These are phyloP conservation scores for Chlamydomonas schloesseri DNA, from an alignment of 139 green algal species.

Conservation along the genomic window DNA sequence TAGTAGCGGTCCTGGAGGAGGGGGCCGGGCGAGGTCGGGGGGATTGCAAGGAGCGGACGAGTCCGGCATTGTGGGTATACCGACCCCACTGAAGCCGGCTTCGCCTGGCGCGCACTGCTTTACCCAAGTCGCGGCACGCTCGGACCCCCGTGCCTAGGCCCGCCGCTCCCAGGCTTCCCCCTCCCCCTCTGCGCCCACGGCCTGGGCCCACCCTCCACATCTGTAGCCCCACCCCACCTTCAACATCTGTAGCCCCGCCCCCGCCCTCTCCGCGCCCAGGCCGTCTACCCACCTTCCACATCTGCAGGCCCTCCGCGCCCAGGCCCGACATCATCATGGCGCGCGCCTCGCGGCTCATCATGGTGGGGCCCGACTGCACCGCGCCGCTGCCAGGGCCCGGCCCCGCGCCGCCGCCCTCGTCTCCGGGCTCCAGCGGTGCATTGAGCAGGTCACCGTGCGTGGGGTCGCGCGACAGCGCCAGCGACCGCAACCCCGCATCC, in stretches of 20 bases:
- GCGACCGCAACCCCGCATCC: background rate
- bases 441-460: slow-evolving; percentile 30
- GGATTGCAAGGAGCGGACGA: background rate
- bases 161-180: too few species aligned
- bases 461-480: background rate
- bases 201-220: too few species aligned
- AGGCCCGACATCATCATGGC: slow-evolving; percentile 80
- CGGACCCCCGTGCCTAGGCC: too few species aligned
- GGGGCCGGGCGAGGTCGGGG: background rate
- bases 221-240: too few species aligned
- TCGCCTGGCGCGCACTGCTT: too few species aligned
- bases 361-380: slow-evolving; percentile 71
- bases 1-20: slow-evolving; percentile 91
- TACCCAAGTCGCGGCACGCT: too few species aligned
- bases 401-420: background rate
- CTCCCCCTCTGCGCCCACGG: too few species aligned
- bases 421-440: slow-evolving; percentile 49
- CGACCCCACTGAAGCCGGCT: too few species aligned
- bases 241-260: too few species aligned
- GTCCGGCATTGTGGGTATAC: too few species aligned
- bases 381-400: slow-evolving; percentile 4
- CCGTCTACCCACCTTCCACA: slow-evolving; percentile 77
- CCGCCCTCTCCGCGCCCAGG: too few species aligned
- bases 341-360: slow-evolving; percentile 87
- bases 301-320: slow-evolving; percentile 66